Evolutionary conservation across 2,329 filamentous ascomycete species (phyloP), one percentile per base, ranked within the genome.

Genomic region (Aaosphaeria arxii): DNA sequence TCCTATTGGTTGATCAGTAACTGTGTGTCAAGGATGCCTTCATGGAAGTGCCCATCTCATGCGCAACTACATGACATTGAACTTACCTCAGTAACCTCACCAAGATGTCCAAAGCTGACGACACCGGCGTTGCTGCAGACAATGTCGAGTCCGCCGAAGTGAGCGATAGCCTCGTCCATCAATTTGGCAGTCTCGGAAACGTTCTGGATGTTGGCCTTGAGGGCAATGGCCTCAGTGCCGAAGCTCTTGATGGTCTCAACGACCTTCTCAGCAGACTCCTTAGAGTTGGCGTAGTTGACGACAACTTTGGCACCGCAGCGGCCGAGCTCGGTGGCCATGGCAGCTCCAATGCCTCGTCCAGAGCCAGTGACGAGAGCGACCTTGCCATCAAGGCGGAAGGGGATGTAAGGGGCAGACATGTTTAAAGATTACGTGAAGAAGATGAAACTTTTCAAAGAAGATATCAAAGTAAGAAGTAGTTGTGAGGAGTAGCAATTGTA

Each of bases 41-140:
- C 17, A 24, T 24, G 17, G 17, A 24, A 24, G 17, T 24, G 17
- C 17, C 17, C 17, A 24, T 24, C 17, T 24, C 17, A 24, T 24
- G 17, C 3, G 17, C 17, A 24, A 24, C 17, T 24, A 24, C 17
- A 24, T 36, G 9, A 13, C 9, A 36, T 13, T 9, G 33, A 11
- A 36, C 9, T 36, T 36, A 36, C 70, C 44, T 84, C 81, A 0
- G 80, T 82, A 2, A 86, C 83, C 1, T 83, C 74, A 0, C 82
- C 84, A 1, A 81, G 75, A 71, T 60, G 55, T 29, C 56, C 57
- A 33, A 77, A 74, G 48, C 7, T 11, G 7, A 29, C 41, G 30
- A 43, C 17, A 24, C 41, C 41, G 30, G 41, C 17, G 41, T 43
- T 43, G 17, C 9, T 11, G 9, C 30, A 7, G 41, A 32, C 29